phyloP scores from a whole-genome alignment of 2,329 filamentous ascomycete species.

The Amauroascus verrucosus region DNA sequence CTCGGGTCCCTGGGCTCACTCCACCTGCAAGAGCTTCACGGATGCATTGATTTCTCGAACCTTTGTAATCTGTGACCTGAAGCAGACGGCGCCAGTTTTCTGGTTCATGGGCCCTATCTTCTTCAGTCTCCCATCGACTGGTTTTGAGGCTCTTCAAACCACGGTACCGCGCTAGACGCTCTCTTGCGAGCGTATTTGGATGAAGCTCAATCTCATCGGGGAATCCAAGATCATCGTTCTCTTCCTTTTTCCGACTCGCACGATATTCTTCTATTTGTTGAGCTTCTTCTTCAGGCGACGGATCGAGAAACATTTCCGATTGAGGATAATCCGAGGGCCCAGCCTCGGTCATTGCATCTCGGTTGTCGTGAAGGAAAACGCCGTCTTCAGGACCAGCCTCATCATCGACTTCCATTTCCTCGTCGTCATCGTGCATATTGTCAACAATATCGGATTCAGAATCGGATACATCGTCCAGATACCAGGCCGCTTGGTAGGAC shows the following conservation, averaged over 20 bases:
- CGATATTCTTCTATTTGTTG: slow-evolving; percentile 74
- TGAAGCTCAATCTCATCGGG: slow-evolving; percentile 94
- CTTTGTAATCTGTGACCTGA: slow-evolving; percentile 80
- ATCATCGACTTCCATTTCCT: slow-evolving; percentile 44
- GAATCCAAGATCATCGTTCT: slow-evolving; percentile 84
- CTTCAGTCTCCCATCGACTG: slow-evolving; percentile 78
- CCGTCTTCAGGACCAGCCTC: slow-evolving; percentile 67
- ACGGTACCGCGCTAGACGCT: slow-evolving; percentile 75
- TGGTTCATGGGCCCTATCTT: slow-evolving; percentile 77
- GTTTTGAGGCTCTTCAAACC: slow-evolving; percentile 85
- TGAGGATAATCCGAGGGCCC: slow-evolving; percentile 83
- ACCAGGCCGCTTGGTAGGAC: slow-evolving; percentile 91
- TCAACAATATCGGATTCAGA: slow-evolving; percentile 77
- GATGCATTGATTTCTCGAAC: slow-evolving; percentile 62
- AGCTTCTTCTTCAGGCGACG: slow-evolving; percentile 70
- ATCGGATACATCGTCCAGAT: slow-evolving; percentile 68
- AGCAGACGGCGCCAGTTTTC: slow-evolving; percentile 81
- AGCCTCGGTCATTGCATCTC: slow-evolving; percentile 58
- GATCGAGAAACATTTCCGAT: slow-evolving; percentile 81
- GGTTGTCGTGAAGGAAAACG: slow-evolving; percentile 44
- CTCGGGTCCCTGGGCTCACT: slow-evolving; percentile 70
- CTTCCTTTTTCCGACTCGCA: slow-evolving; percentile 65
- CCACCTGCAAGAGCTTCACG: slow-evolving; percentile 84
- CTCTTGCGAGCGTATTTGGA: slow-evolving; percentile 73
- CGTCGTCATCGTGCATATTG: slow-evolving; percentile 53